Conservation (phyloP, 495 filamentous ascomycete species). For the Neurospora cerealis region DNA sequence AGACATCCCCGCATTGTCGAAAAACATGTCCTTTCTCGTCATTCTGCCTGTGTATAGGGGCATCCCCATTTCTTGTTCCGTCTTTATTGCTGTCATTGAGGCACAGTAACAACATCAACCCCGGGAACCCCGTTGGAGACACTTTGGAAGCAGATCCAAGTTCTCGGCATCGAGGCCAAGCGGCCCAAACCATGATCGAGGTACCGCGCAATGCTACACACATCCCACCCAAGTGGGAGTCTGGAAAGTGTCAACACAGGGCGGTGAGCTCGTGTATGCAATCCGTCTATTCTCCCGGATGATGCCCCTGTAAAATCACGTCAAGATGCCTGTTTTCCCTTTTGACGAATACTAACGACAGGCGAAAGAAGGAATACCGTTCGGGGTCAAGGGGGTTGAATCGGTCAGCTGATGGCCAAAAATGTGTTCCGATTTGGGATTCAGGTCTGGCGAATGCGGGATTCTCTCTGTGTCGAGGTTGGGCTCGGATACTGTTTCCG, state of each 20-base stretch:
- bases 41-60: not conserved
- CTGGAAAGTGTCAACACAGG: not conserved
- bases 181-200: not conserved
- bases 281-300: not conserved
- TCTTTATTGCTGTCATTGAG: not conserved
- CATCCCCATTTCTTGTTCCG: not conserved
- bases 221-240: not conserved
- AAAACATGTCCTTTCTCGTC: not conserved
- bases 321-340: not conserved
- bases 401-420: not conserved
- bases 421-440: not conserved
- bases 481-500: not conserved
- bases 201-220: not conserved
- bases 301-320: not conserved
- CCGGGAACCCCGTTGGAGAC: not conserved
- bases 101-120: not conserved
- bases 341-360: not conserved
- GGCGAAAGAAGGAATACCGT: not conserved
- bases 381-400: not conserved
- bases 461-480: not conserved
- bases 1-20: not conserved
- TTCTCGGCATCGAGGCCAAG: not conserved
- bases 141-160: not conserved
- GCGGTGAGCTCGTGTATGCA: not conserved
- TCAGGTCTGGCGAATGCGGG: not conserved